Conservation (phyloP, 148 eudicot genomes). For the Rhododendron vialii region DNA sequence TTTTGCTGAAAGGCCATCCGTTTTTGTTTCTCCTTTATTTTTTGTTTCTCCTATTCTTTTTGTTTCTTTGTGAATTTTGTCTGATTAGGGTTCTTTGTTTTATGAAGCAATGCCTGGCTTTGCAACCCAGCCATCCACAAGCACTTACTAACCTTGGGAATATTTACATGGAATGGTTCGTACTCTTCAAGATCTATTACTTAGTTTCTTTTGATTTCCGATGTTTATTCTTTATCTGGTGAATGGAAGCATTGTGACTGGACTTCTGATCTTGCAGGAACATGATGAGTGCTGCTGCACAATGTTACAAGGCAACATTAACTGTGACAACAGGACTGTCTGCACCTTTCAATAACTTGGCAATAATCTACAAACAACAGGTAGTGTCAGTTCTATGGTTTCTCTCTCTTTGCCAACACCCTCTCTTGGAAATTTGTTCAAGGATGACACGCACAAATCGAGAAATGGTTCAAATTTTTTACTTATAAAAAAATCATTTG, state of each 20-base stretch:
- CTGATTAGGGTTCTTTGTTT: conserved; percentile 7
- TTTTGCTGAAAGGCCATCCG: neutral
- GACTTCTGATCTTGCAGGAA: conserved; percentile 51
- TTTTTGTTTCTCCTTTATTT: neutral
- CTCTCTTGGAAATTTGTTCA: neutral
- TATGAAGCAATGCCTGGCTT: conserved; percentile 78
- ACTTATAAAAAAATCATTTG: too few relatives aligned
- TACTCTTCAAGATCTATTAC: neutral
- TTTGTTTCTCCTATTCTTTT: neutral
- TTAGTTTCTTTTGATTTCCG: neutral
- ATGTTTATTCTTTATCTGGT: neutral
- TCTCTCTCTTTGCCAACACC: neutral
- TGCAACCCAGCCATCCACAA: conserved; percentile 91
- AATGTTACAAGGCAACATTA: conserved; percentile 81
- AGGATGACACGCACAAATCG: neutral
- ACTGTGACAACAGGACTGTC: conserved; percentile 87
- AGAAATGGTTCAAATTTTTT: neutral
- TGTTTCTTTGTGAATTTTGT: neutral
- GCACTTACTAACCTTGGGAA: conserved; percentile 96
- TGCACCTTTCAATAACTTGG: conserved; percentile 92
- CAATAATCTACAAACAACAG: conserved; percentile 95
- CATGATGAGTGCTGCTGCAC: conserved; percentile 83
- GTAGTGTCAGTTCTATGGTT: conserved; percentile 23
- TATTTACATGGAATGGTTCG: conserved; percentile 94
- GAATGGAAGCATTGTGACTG: neutral